phyloP scores from a whole-genome alignment of 768 basidiomycete species.

The Hericium coralloides region DNA sequence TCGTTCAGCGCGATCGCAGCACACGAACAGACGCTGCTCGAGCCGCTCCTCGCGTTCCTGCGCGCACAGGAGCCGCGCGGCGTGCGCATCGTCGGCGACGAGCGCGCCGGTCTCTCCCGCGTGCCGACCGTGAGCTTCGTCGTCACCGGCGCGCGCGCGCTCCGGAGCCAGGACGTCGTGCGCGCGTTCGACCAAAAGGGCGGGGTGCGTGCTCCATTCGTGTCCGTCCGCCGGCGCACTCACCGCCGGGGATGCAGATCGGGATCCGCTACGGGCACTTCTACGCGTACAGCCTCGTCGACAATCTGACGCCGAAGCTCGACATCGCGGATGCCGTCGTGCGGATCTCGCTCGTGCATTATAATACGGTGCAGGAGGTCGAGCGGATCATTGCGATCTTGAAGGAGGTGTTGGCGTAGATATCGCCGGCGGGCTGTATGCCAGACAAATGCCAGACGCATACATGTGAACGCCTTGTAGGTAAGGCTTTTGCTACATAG shows the following conservation, averaged over 20 bases:
- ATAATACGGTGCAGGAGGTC: conserved; percentile 70
- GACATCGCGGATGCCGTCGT: conserved; percentile 60
- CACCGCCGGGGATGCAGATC: conserved; percentile 32
- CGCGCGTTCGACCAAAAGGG: conserved; percentile 53
- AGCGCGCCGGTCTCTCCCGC: conserved; percentile 30
- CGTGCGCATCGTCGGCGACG: conserved; percentile 60
- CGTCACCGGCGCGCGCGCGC: conserved; percentile 45
- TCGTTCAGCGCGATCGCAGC: conserved; percentile 48
- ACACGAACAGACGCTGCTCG: conserved; percentile 54
- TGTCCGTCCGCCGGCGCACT: background rate
- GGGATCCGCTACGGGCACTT: conserved; percentile 76
- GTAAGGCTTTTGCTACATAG: no score
- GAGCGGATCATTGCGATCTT: conserved; percentile 46
- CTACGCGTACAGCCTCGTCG: conserved; percentile 61
- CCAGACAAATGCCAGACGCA: no score
- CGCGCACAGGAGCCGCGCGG: conserved; percentile 43
- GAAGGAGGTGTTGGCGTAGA: conserved; percentile 36
- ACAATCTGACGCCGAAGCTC: conserved; percentile 43
- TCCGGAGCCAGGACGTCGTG: conserved; percentile 58
- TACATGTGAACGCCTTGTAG: no score
- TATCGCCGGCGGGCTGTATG: no score
- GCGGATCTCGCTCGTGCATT: conserved; percentile 70
- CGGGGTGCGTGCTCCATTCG: conserved; percentile 34
- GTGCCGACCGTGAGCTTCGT: conserved; percentile 70
- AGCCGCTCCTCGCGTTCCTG: conserved; percentile 46